Evolutionary conservation across 2,329 filamentous ascomycete genomes (phyloP).

Genomic region (Chaetomium sp.): DNA sequence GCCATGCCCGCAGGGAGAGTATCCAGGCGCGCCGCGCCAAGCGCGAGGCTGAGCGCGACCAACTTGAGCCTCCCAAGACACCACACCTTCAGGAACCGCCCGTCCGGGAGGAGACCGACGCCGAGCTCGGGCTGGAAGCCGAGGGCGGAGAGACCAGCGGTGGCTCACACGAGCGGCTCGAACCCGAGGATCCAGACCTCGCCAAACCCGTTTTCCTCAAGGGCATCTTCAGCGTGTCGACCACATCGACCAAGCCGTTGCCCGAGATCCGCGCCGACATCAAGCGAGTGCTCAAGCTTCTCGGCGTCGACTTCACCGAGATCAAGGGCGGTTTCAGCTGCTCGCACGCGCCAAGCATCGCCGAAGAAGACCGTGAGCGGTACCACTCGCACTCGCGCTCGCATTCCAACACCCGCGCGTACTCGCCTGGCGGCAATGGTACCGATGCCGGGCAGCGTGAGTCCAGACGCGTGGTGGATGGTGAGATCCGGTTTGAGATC

Average conservation of each 20-base stretch:
- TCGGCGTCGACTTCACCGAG: slow-evolving; percentile 86
- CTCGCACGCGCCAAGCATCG: slow-evolving; percentile 81
- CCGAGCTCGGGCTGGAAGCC: slow-evolving; percentile 47
- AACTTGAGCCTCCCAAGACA: slow-evolving; percentile 8
- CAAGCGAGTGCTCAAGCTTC: slow-evolving; percentile 77
- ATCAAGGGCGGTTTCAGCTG: slow-evolving; percentile 93
- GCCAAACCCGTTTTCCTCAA: slow-evolving; percentile 94
- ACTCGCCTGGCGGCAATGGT: too few species aligned
- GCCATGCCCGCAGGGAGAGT: slow-evolving; percentile 83
- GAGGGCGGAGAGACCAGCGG: slow-evolving; percentile 37
- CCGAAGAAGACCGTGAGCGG: slow-evolving; percentile 30
- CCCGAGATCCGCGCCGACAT: slow-evolving; percentile 81
- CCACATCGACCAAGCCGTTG: slow-evolving; percentile 87
- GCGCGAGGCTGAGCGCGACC: slow-evolving; percentile 37
- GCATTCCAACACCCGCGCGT: too few species aligned
- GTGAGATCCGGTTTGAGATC: slow-evolving; percentile 94
- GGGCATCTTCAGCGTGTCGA: slow-evolving; percentile 93
- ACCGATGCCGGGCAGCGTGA: background rate
- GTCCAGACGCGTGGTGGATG: slow-evolving; percentile 43
- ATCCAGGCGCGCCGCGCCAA: slow-evolving; percentile 78
- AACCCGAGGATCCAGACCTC: slow-evolving; percentile 58
- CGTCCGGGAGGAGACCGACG: slow-evolving; percentile 85
- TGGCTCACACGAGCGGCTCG: slow-evolving; percentile 53
- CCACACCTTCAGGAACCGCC: slow-evolving; percentile 50
- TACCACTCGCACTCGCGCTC: background rate